Conservation (phyloP, 2,329 filamentous ascomycete genomes). For the Calonectria crousiana region DNA sequence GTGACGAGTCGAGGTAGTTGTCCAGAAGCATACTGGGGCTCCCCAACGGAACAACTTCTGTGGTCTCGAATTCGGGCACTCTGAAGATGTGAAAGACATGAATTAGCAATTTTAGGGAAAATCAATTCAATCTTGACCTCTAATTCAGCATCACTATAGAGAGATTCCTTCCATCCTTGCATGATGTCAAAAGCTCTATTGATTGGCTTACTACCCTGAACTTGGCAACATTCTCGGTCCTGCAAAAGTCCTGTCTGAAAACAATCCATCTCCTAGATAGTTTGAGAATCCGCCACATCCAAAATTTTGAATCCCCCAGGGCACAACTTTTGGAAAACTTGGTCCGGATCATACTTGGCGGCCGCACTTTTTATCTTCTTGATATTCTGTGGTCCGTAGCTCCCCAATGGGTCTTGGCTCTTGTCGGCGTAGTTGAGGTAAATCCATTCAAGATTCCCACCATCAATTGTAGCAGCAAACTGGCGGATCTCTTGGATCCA, state of each 20-base stretch:
- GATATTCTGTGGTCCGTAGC: slow-evolving; percentile 39
- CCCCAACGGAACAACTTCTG: too few relatives aligned
- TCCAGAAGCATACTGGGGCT: neutral
- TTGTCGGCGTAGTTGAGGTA: slow-evolving; percentile 39
- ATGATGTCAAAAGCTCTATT: too few relatives aligned
- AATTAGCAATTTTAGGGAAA: too few relatives aligned
- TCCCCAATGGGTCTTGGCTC: slow-evolving; percentile 36
- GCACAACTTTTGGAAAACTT: slow-evolving; percentile 42
- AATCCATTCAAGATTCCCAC: slow-evolving; percentile 31
- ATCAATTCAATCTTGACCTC: too few relatives aligned
- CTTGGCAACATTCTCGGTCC: too few relatives aligned
- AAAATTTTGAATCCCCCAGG: slow-evolving; percentile 39
- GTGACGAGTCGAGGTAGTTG: neutral
- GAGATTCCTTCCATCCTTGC: too few relatives aligned
- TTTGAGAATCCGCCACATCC: slow-evolving; percentile 24
- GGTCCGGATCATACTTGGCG: slow-evolving; percentile 41
- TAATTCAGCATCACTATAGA: too few relatives aligned
- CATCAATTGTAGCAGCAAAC: slow-evolving; percentile 31
- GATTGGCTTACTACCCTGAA: neutral
- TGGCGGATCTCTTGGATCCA: slow-evolving; percentile 26
- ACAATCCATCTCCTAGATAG: too few relatives aligned
- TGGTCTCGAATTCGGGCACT: too few relatives aligned
- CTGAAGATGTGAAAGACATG: too few relatives aligned
- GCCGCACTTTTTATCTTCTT: slow-evolving; percentile 35
- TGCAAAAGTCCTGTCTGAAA: too few relatives aligned